Percentiles rank a stretch among this genome's conserved stretches.
Conservation (phyloP, 768 basidiomycete genomes). For the Lactarius evosmus region DNA sequence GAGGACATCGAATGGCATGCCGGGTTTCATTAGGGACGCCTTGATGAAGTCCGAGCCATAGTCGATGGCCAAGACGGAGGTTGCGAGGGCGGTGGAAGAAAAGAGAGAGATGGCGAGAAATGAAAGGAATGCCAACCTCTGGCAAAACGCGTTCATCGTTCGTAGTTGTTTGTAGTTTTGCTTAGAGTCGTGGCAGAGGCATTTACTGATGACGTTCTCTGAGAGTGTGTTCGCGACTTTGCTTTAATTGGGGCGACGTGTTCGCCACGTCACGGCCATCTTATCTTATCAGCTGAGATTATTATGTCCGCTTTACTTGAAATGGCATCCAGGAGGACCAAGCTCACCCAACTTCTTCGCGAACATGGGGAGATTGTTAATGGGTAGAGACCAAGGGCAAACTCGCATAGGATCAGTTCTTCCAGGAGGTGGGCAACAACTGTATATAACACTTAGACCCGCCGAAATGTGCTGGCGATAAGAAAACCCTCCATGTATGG, state of each 20-base stretch:
- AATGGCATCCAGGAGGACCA: too few relatives aligned
- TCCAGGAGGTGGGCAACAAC: too few relatives aligned
- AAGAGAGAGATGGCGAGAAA: slow-evolving; percentile 28
- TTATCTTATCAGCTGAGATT: slow-evolving; percentile 13
- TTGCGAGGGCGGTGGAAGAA: slow-evolving; percentile 35
- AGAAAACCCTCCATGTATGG: too few relatives aligned
- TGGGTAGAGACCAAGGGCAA: too few relatives aligned
- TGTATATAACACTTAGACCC: too few relatives aligned
- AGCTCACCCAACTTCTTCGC: too few relatives aligned
- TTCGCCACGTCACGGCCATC: slow-evolving; percentile 26
- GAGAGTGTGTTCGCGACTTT: background rate
- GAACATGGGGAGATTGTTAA: too few relatives aligned
- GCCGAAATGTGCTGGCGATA: too few relatives aligned
- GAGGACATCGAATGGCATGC: slow-evolving; percentile 91
- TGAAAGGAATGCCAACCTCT: slow-evolving; percentile 17
- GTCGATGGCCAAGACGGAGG: slow-evolving; percentile 91
- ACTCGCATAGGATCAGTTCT: too few relatives aligned
- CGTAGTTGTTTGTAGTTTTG: background rate
- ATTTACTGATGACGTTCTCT: slow-evolving; percentile 5
- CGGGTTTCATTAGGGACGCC: slow-evolving; percentile 92
- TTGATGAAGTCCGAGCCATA: slow-evolving; percentile 99
- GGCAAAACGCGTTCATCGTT: slow-evolving; percentile 18
- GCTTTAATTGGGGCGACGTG: slow-evolving; percentile 3
- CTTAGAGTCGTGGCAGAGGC: slow-evolving; percentile 14
- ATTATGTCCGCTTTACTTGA: too few relatives aligned